Base-by-base conservation (phyloP, 306 rosid species). In the Trifolium pratense region DNA sequence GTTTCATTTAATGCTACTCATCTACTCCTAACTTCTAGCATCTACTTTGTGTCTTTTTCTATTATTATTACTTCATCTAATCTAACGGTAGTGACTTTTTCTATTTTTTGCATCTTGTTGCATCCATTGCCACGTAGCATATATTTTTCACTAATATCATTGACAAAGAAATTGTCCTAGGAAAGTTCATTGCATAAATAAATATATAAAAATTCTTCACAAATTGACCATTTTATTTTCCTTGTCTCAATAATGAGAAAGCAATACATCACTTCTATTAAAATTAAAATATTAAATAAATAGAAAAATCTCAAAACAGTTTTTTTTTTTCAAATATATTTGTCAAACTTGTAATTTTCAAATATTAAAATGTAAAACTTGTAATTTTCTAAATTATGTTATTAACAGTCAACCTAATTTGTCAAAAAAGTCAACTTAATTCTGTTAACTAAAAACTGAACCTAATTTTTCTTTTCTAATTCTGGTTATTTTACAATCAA, bases 201-300 rank as follows among this genome's bases (percentile, higher is more conserved):
- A 36, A 34, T 60, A 59, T 51, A 48, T 26, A 34, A 43, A 76
- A 57, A 9, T 20, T 26, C 46, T 40, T 76, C 51, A 17, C 18
- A 57, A 67, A 63, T 63, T 40, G 70, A 65, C 52, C 70, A 17
- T 40, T 40, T 36, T 7, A 15, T 36, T 34, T 61, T 3, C 11
- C 10, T 25, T 56, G 46, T 34, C 15, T 23, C 67, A 71, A 13
- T 18, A 17, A 18, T 13, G 34, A 18, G 46, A 42, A 67, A 45
- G 5, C n/a, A n/a, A 67, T 21, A 21, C 25, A 21, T 21, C 25
- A 21, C 25, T 21, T 21, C 25, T 21, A 68, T 17, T 31, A 46
- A 32, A 29, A 60, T 31, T 60, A 60, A 31, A 60, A 26, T 29
- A 34, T 34, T 9, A 37, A 17, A 36, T 16, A 63, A 62, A 63